Conservation (phyloP, 371 early-diverging fungal species). For the Smittium culicis region DNA sequence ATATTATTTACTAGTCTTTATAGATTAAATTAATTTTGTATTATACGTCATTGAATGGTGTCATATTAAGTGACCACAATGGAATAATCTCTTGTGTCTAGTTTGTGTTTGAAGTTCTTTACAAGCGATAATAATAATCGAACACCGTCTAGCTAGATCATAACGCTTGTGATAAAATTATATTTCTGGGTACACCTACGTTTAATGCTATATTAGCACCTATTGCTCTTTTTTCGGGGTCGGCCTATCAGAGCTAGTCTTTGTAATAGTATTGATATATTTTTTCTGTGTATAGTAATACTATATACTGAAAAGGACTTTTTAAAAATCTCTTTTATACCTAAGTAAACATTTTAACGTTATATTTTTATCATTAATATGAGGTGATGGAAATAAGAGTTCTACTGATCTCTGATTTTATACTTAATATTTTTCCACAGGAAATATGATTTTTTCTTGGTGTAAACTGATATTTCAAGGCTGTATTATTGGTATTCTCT, state of each 20-base stretch:
- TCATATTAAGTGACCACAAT: not conserved
- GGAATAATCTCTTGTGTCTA: not conserved
- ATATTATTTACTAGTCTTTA: not conserved
- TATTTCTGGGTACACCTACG: not conserved
- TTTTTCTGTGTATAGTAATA: not conserved
- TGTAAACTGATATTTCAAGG: too few species aligned
- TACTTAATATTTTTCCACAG: too few species aligned
- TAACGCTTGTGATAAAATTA: not conserved
- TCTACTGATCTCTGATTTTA: too few species aligned
- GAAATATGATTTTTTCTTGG: too few species aligned
- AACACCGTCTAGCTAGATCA: not conserved
- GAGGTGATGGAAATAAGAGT: not conserved
- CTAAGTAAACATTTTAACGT: not conserved
- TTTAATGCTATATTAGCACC: not conserved
- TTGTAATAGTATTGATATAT: not conserved
- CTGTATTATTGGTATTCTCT: too few species aligned
- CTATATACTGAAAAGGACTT: too few species aligned
- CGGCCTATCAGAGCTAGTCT: not conserved
- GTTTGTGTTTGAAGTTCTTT: not conserved
- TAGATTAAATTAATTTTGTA: not conserved
- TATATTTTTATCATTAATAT: too few species aligned
- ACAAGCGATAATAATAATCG: not conserved
- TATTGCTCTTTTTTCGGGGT: not conserved
- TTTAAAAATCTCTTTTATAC: not conserved
- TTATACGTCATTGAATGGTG: not conserved